Base-by-base conservation (phyloP, 2,329 filamentous ascomycete species). In the Apiospora saccharicola region DNA sequence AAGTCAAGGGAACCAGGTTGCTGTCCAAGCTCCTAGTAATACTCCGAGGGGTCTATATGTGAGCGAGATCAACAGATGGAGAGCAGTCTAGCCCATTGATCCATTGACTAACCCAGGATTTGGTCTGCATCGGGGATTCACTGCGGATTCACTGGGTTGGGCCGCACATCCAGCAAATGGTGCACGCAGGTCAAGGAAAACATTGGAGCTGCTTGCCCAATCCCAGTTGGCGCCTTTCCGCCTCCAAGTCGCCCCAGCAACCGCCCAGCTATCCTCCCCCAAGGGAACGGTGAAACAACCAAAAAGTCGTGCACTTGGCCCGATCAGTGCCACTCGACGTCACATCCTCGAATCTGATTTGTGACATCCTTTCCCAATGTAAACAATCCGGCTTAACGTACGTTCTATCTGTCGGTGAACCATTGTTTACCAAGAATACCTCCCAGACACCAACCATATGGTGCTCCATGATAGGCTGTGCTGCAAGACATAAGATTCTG, bases 1-100 rank as follows among this genome's bases (percentile, higher is more conserved):
- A 61, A 30, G 19, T n/a, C 34, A 64, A 64, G 57, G 57, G 57
- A 64, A 22, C 57, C n/a, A 64, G 57, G 57, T 64, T 64, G 57
- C 30, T 34, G 57, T 64, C 57, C 57, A 64, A 64, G 57, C 57
- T 64, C 57, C 57, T 41, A 41, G 34, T 64, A 64, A 64, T 64
- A 64, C 41, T 41, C 34, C 57, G 57, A 64, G 57, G 30, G 57
- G 57, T 64, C 57, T 64, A 64, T 64, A 64, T 41, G 30, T 41
- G 34, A 19, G 30, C 16, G 53, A 61, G 53, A 61, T 37, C 53
- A 61, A 61, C 22, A 61, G 19, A 61, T 61, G 53, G 53, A 22
- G 51, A 26, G 34, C 26, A 10, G 34, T 61, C 26, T 34, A 61
- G 53, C 6, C 53, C 53, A 61, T 61, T 16, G 26, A 22, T 37